Conservation (phyloP, 1,284 basidiomycete species). For the Fistulina hepatica region DNA sequence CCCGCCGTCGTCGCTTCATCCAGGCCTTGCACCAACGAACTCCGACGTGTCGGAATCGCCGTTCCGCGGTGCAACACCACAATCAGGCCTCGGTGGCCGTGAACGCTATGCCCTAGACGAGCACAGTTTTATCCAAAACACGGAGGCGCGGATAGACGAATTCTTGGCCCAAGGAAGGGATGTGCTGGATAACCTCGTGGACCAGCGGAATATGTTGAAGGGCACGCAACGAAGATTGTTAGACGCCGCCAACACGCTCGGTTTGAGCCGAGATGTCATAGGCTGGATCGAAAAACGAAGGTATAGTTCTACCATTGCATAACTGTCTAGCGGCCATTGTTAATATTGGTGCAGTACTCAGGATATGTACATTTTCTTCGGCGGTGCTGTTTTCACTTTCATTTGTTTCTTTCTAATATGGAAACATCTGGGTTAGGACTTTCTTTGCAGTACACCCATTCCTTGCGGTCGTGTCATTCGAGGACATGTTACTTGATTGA, state of each 20-base stretch:
- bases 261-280: conserved; percentile 85
- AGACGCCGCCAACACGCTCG: conserved; percentile 86
- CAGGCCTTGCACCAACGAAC: conserved; percentile 32
- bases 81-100: conserved; percentile 43
- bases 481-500: no score
- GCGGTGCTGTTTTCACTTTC: conserved; percentile 77
- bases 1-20: conserved; percentile 35
- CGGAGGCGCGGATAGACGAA: conserved; percentile 73
- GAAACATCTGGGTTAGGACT: conserved; percentile 84
- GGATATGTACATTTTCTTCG: conserved; percentile 86
- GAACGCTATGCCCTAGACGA: conserved; percentile 76
- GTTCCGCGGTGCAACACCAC: conserved; percentile 45
- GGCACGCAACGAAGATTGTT: conserved; percentile 78
- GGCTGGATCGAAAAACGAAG: conserved; percentile 91
- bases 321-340: background rate
- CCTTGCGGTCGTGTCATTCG: no score
- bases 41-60: conserved; percentile 59
- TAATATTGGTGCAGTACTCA: conserved; percentile 51
- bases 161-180: conserved; percentile 86
- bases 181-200: conserved; percentile 80
- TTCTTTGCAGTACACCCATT: conserved; percentile 7
- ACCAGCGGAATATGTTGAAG: conserved; percentile 86
- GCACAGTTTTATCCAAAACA: conserved; percentile 77
- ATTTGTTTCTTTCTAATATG: conserved; percentile 86
- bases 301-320: conserved; percentile 26